phyloP scores from a whole-genome alignment of 805 yeast species.

The Pichia rugopelliculosa region DNA sequence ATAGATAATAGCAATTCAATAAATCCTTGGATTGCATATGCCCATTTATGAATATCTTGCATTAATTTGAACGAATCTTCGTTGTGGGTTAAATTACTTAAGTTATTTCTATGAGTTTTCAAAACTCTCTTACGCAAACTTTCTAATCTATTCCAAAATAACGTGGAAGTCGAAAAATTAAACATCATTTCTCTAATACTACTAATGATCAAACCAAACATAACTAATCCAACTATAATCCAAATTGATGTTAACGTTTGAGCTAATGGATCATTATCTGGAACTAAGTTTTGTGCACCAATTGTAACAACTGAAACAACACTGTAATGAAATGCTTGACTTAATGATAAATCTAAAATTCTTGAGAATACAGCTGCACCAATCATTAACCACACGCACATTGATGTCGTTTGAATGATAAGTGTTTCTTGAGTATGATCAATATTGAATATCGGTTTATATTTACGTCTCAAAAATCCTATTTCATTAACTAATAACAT shows the following conservation, averaged over 20 bases:
- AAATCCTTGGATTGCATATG: conserved; percentile 33
- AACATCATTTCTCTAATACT: conserved; percentile 60
- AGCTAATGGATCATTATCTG: conserved; percentile 40
- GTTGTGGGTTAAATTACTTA: conserved; percentile 19
- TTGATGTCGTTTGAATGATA: conserved; percentile 60
- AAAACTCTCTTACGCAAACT: conserved; percentile 32
- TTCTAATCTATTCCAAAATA: conserved; percentile 62
- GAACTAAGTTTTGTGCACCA: conserved; percentile 72
- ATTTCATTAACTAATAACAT: conserved; percentile 49
- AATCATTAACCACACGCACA: conserved; percentile 62
- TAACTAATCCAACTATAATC: conserved; percentile 61
- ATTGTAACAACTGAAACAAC: conserved; percentile 69
- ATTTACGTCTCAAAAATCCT: conserved; percentile 53
- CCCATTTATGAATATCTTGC: conserved; percentile 40
- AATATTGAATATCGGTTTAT: conserved; percentile 65
- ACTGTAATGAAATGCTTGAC: conserved; percentile 66
- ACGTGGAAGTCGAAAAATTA: conserved; percentile 53
- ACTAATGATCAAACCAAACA: conserved; percentile 66
- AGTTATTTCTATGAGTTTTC: conserved; percentile 1
- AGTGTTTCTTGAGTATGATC: conserved; percentile 61
- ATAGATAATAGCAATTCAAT: conserved; percentile 35
- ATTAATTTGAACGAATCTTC: conserved; percentile 50
- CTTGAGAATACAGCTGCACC: conserved; percentile 57
- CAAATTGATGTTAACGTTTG: conserved; percentile 55
- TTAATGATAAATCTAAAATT: conserved; percentile 43